Base-by-base conservation (phyloP, 2,329 filamentous ascomycete genomes). In the Pyrenophora graminea region DNA sequence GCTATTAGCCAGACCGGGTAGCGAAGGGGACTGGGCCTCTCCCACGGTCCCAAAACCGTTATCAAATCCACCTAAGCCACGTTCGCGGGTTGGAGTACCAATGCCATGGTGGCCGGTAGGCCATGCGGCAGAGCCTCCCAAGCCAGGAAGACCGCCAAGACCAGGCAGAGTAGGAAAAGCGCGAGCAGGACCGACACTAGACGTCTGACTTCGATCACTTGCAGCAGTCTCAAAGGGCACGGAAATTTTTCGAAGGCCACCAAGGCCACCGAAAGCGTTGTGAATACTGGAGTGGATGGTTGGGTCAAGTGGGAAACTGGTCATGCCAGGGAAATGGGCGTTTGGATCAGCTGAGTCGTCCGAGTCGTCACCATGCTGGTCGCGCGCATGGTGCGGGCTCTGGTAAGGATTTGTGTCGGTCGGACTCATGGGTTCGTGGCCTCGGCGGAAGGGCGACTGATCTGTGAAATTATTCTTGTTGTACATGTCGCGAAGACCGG, bases 381-480 rank as follows among this genome's bases (percentile, higher is more conserved):
- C 79, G 38, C 85, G 85, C 21, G 91, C 88, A 32, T 87, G 89
- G 6, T 89, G 85, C 2, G 94, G 94, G 71, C 93, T 97, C 58
- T 92, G 90, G 70, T 94, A 99, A 1, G 94, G 94, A 68, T 99
- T 99, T 3, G 94, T 97, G 66, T 96, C 90, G 0, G 92, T 94
- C 9, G 94, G 94, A 70, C 93, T 97, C 67, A 90, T 84, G 0
- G 89, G 88, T 51, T 91, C 89, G 58, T 86, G 80, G n/a, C 63
- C 67, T 48, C 76, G 71, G 43, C 75, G 74, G 34, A 79, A 76
- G 9, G 82, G 81, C 13, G 80, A 81, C 37, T 82, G 80, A 56
- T 84, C 80, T 72, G 81, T 74, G 41, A 80, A 78, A 47, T 85
- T 81, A 32, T 84, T 80, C 41, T 85, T 79, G 43, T 81, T 77